These are phyloP conservation scores for Rachicladosporium sp. DNA, from an alignment of 2,329 filamentous ascomycete species.

Conservation along the genomic window DNA sequence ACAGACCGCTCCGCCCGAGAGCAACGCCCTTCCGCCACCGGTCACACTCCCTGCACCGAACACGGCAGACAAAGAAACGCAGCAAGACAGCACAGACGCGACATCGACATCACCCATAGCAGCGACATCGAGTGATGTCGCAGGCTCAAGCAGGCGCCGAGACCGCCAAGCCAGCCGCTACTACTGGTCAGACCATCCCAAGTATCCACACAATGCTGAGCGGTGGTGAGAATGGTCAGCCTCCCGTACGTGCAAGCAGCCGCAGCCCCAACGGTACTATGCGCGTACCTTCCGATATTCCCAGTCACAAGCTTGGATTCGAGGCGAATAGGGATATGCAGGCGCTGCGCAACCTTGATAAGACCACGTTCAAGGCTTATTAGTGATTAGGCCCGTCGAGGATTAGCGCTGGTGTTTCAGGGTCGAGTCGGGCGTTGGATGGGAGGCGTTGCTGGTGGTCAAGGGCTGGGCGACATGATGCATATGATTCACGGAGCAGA, in stretches of 20 bases:
- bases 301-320: constrained; percentile 26
- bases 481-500: no score
- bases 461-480: not conserved
- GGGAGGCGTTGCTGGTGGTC: not conserved
- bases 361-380: constrained; percentile 23
- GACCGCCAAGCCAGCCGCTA: constrained; percentile 7
- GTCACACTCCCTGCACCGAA: constrained; percentile 2
- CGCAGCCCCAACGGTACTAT: constrained; percentile 17
- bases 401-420: constrained; percentile 5
- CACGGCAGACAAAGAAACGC: constrained; percentile 4
- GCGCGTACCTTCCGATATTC: constrained; percentile 23
- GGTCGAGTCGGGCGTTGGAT: not conserved
- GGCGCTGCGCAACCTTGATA: constrained; percentile 24
- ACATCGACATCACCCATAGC: no score
- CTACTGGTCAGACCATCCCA: constrained; percentile 34
- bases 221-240: constrained; percentile 15
- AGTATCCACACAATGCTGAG: constrained; percentile 40
- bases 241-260: constrained; percentile 17
- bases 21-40: constrained; percentile 5
- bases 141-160: not conserved
- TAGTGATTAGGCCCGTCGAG: constrained; percentile 1
- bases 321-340: constrained; percentile 25
- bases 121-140: no score
- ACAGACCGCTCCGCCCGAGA: constrained; percentile 5
- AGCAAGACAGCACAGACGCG: no score